phyloP scores from a whole-genome alignment of 345 rosid genomes.

The Odontarrhena argentea region DNA sequence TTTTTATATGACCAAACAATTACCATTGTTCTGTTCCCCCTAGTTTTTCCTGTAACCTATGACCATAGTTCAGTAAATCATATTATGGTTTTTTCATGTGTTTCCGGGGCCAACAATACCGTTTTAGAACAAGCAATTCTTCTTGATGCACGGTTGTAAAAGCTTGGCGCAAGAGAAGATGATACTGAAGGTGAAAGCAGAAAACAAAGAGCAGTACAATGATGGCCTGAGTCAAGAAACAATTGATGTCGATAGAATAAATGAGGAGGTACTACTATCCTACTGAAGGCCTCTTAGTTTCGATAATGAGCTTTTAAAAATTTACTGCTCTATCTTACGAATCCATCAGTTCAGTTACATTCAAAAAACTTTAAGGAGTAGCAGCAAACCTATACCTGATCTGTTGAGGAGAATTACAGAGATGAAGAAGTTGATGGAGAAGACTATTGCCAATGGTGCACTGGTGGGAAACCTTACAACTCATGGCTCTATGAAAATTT shows the following conservation, averaged over 20 bases:
- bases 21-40: no score
- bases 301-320: background rate
- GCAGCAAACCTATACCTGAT: slow-evolving; percentile 20
- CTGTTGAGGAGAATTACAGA: slow-evolving; percentile 10
- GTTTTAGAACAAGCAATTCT: slow-evolving; percentile 3
- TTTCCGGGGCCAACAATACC: background rate
- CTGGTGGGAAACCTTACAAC: background rate
- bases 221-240: slow-evolving; percentile 13
- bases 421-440: background rate
- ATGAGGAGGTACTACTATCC: slow-evolving; percentile 7
- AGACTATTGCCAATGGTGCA: slow-evolving; percentile 11
- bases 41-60: background rate
- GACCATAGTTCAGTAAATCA: background rate
- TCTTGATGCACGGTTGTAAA: slow-evolving; percentile 27
- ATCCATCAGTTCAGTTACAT: slow-evolving; percentile 5
- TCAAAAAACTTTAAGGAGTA: background rate
- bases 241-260: background rate
- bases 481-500: background rate
- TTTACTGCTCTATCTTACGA: background rate
- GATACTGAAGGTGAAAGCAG: slow-evolving; percentile 1
- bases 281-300: background rate
- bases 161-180: slow-evolving; percentile 4
- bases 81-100: background rate
- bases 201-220: slow-evolving; percentile 14
- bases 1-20: no score